phyloP scores from a whole-genome alignment of 208 protist genomes.

The Acanthamoeba lenticulata region DNA sequence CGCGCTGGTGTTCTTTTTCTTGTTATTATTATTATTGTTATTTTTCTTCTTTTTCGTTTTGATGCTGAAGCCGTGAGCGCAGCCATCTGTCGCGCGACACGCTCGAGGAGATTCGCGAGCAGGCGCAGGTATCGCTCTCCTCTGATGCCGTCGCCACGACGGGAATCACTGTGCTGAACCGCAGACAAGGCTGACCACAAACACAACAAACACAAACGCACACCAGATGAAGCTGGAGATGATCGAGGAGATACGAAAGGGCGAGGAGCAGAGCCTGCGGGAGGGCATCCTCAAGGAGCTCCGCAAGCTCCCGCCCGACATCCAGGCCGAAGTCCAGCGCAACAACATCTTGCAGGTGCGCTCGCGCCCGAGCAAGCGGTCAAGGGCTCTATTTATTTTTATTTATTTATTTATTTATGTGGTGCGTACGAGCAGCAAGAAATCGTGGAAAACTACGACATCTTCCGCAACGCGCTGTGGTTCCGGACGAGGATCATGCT shows the following conservation, averaged over 20 bases:
- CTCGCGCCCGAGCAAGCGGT: not conserved
- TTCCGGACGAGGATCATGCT: constrained; percentile 2
- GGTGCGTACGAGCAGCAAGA: not conserved
- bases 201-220: not conserved
- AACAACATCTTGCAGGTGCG: not conserved
- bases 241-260: constrained; percentile 12
- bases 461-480: constrained; percentile 40
- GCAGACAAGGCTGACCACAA: not conserved
- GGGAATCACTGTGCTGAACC: no score
- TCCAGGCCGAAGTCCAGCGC: not conserved
- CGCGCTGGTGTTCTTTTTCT: not conserved
- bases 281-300: constrained; percentile 44
- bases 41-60: not conserved
- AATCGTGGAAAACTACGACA: constrained; percentile 36
- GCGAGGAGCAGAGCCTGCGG: not conserved
- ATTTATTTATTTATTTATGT: not conserved
- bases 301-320: not conserved
- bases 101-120: not conserved
- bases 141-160: no score
- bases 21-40: not conserved
- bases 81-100: not conserved
- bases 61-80: no score
- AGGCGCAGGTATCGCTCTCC: not conserved
- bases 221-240: not conserved
- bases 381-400: not conserved